phyloP scores from a whole-genome alignment of 2,329 filamentous ascomycete species.

The Lecanicillium sp. region DNA sequence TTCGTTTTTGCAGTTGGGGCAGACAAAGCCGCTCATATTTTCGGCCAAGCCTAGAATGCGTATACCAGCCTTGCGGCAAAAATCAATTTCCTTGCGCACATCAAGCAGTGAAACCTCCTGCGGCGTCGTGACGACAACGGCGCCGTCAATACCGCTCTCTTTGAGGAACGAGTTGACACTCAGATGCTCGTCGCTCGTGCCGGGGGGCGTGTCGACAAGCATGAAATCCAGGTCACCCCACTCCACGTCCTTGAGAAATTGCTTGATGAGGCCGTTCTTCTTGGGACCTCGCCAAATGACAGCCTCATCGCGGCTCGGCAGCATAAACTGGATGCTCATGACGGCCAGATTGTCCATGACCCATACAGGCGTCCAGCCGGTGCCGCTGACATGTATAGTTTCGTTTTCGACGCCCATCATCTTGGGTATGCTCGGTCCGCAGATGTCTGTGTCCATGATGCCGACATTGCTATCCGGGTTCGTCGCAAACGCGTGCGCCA shows the following conservation, averaged over 20 bases:
- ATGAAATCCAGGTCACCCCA: slow-evolving; percentile 95
- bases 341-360: slow-evolving; percentile 89
- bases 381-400: slow-evolving; percentile 82
- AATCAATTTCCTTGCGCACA: slow-evolving; percentile 95
- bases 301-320: slow-evolving; percentile 87
- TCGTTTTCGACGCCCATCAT: slow-evolving; percentile 97
- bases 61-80: slow-evolving; percentile 92
- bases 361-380: slow-evolving; percentile 94
- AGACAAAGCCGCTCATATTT: slow-evolving; percentile 98
- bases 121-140: slow-evolving; percentile 87
- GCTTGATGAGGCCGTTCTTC: slow-evolving; percentile 98
- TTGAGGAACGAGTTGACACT: slow-evolving; percentile 89
- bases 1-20: slow-evolving; percentile 78
- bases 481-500: slow-evolving; percentile 82
- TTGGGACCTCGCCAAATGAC: slow-evolving; percentile 97
- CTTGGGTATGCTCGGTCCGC: slow-evolving; percentile 91
- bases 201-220: slow-evolving; percentile 90
- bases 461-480: slow-evolving; percentile 76
- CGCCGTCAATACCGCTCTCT: slow-evolving; percentile 87
- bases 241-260: slow-evolving; percentile 95
- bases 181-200: slow-evolving; percentile 91
- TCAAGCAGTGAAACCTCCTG: slow-evolving; percentile 91
- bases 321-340: slow-evolving; percentile 98
- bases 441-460: slow-evolving; percentile 98
- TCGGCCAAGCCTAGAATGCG: slow-evolving; percentile 83